phyloP scores from a whole-genome alignment of 371 early-diverging fungal species.

The Apophysomyces elegans region DNA sequence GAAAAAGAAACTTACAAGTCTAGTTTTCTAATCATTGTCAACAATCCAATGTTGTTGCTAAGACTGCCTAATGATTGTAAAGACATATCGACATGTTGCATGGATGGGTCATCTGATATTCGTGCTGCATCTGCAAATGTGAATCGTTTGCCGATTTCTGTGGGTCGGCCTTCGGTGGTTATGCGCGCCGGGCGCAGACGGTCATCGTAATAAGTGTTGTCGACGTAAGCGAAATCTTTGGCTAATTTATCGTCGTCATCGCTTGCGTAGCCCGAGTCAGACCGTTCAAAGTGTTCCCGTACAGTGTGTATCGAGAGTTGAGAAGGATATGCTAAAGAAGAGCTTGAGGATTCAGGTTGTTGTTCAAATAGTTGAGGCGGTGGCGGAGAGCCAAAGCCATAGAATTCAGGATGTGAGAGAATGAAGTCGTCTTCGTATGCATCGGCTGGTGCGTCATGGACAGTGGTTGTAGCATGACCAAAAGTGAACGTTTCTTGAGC shows the following conservation, averaged over 20 bases:
- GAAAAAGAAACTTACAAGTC: conserved; percentile 30
- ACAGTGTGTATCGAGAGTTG: conserved; percentile 6
- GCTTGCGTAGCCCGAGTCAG: conserved; percentile 30
- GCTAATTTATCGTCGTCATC: conserved; percentile 23
- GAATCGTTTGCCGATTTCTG: background rate
- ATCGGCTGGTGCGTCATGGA: background rate
- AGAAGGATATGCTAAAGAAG: conserved; percentile 8
- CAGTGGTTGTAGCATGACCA: background rate
- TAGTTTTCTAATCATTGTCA: conserved; percentile 28
- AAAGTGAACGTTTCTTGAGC: conserved; percentile 1
- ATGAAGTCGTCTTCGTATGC: conserved; percentile 7
- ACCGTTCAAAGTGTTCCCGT: conserved; percentile 12
- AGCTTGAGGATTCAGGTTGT: conserved; percentile 2
- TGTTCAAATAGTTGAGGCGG: conserved; percentile 1
- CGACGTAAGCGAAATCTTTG: conserved; percentile 35
- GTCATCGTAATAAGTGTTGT: conserved; percentile 33
- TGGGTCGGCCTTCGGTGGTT: conserved; percentile 10
- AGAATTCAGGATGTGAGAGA: conserved; percentile 4
- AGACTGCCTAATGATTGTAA: conserved; percentile 17
- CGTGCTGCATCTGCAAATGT: conserved; percentile 17
- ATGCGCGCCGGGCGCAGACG: conserved; percentile 9
- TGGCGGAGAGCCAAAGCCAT: conserved; percentile 6
- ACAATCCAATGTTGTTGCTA: conserved; percentile 25
- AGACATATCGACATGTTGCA: conserved; percentile 24
- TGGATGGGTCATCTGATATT: conserved; percentile 6